phyloP scores from a whole-genome alignment of 306 rosid genomes.

The Sophora flavescens region DNA sequence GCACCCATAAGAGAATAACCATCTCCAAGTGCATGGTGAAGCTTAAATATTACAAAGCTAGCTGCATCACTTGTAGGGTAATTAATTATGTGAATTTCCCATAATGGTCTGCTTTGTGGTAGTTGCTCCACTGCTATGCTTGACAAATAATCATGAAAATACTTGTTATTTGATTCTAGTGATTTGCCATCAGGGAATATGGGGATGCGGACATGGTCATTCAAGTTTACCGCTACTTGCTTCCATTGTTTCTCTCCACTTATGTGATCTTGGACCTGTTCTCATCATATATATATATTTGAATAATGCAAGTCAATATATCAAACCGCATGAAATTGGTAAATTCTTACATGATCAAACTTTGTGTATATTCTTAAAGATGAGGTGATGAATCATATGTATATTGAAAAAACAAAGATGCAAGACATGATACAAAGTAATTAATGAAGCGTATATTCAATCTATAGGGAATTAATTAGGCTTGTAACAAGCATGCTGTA shows the following conservation, averaged over 20 bases:
- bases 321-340: not conserved
- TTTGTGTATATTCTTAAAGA: not conserved
- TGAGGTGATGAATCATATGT: not conserved
- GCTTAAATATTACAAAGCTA: constrained; percentile 51
- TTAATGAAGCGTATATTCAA: too few species aligned
- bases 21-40: constrained; percentile 79
- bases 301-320: not conserved
- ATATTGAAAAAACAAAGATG: not conserved
- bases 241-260: constrained; percentile 63
- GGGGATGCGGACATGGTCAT: constrained; percentile 57
- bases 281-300: not conserved
- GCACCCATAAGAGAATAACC: constrained; percentile 73
- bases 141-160: constrained; percentile 53
- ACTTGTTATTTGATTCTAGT: constrained; percentile 43
- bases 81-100: constrained; percentile 65
- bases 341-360: not conserved
- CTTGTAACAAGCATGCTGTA: too few species aligned
- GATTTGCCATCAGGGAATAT: constrained; percentile 40
- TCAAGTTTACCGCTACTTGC: constrained; percentile 52
- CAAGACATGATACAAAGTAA: not conserved
- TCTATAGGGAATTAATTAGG: too few species aligned
- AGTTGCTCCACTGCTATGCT: constrained; percentile 45
- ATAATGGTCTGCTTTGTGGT: constrained; percentile 55
- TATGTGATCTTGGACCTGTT: constrained; percentile 47
- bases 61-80: constrained; percentile 56